These are phyloP conservation scores for Ulota crispa DNA, from an alignment of 225 moss, liverwort and hornwort genomes.

Conservation along the genomic window DNA sequence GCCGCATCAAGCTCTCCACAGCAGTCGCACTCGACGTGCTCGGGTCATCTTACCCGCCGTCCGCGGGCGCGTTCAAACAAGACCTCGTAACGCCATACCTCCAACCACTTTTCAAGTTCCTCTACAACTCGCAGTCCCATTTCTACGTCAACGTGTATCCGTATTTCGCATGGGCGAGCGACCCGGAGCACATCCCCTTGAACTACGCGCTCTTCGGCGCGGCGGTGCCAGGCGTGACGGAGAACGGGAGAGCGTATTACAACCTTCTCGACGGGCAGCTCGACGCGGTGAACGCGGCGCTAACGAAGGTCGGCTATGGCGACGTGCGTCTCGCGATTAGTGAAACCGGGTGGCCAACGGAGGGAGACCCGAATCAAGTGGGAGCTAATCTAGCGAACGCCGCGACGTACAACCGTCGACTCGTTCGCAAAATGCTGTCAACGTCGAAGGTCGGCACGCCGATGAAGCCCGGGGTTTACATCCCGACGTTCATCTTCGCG, in stretches of 20 bases:
- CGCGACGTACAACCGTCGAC: constrained; percentile 61
- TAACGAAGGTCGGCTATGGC: constrained; percentile 63
- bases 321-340: constrained; percentile 69
- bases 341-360: constrained; percentile 90
- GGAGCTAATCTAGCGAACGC: constrained; percentile 61
- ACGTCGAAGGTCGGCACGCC: constrained; percentile 59
- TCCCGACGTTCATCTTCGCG: constrained; percentile 74
- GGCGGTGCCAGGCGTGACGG: constrained; percentile 48
- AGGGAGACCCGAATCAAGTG: constrained; percentile 58
- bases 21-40: constrained; percentile 70
- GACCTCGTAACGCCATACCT: constrained; percentile 45
- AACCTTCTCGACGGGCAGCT: constrained; percentile 85
- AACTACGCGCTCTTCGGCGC: constrained; percentile 73
- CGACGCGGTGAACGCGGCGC: constrained; percentile 75
- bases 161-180: constrained; percentile 73
- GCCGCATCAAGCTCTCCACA: constrained; percentile 68
- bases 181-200: constrained; percentile 60
- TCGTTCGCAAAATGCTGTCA: constrained; percentile 61
- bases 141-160: constrained; percentile 89
- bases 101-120: constrained; percentile 59
- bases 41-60: constrained; percentile 63
- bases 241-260: constrained; percentile 65
- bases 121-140: constrained; percentile 66
- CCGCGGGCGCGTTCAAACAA: constrained; percentile 56
- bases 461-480: constrained; percentile 48